Conservation (phyloP, 208 protist species). For the Trypanosoma brucei region DNA sequence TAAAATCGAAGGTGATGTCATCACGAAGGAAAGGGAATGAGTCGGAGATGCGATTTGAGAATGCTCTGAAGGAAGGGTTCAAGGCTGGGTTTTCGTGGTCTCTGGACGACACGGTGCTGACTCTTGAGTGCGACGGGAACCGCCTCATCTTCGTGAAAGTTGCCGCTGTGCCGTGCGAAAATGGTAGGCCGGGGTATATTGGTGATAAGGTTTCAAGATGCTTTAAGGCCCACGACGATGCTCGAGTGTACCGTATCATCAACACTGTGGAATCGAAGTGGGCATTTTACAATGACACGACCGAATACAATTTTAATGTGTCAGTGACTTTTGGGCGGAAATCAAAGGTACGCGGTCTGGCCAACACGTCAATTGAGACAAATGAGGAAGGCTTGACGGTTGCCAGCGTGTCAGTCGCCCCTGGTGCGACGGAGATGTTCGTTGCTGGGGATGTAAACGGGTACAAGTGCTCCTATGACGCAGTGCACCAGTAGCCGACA, state of each 20-base stretch:
- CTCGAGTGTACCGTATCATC: slow-evolving; percentile 55
- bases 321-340: slow-evolving; percentile 32
- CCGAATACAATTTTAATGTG: slow-evolving; percentile 60
- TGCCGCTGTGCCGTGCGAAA: slow-evolving; percentile 21
- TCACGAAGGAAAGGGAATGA: slow-evolving; percentile 40
- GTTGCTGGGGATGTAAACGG: slow-evolving; percentile 29
- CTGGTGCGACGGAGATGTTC: slow-evolving; percentile 57
- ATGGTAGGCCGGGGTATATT: slow-evolving; percentile 49
- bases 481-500: slow-evolving; percentile 27
- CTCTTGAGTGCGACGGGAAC: slow-evolving; percentile 34
- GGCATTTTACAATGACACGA: slow-evolving; percentile 84
- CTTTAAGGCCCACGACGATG: slow-evolving; percentile 57
- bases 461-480: slow-evolving; percentile 40
- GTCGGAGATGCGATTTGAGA: slow-evolving; percentile 41
- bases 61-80: slow-evolving; percentile 51
- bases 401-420: slow-evolving; percentile 43
- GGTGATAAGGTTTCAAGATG: slow-evolving; percentile 52
- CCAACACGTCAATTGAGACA: slow-evolving; percentile 20
- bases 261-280: slow-evolving; percentile 41
- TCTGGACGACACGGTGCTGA: slow-evolving; percentile 32
- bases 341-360: slow-evolving; percentile 18
- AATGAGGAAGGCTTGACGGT: slow-evolving; percentile 24
- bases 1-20: slow-evolving; percentile 45
- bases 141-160: slow-evolving; percentile 38
- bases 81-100: slow-evolving; percentile 40